phyloP scores from a whole-genome alignment of 108 stramenopile genomes.

The Poteriospumella lacustris region DNA sequence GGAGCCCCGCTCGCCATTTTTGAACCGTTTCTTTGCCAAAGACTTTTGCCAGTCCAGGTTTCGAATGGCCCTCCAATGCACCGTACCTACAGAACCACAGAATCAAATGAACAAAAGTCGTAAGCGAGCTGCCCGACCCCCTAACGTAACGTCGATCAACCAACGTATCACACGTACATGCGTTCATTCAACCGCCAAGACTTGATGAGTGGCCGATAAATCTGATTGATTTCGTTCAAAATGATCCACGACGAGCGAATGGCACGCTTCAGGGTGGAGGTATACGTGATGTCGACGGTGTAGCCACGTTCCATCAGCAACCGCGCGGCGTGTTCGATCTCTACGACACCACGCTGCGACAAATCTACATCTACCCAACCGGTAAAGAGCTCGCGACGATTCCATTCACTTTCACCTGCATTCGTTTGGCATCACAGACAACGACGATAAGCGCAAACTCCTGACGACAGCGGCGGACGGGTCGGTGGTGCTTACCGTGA shows the following conservation, averaged over 20 bases:
- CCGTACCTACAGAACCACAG: constrained; percentile 58
- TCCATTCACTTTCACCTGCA: constrained; percentile 26
- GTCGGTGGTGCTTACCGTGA: background rate
- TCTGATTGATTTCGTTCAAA: constrained; percentile 71
- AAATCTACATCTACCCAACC: constrained; percentile 50
- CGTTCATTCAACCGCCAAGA: constrained; percentile 88
- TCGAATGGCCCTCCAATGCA: constrained; percentile 74
- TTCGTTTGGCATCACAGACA: too few species aligned
- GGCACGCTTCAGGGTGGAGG: constrained; percentile 76
- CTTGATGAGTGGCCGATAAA: constrained; percentile 76
- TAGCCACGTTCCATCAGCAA: constrained; percentile 72
- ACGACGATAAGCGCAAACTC: too few species aligned
- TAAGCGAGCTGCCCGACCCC: background rate
- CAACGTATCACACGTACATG: constrained; percentile 32
- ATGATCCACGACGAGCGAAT: constrained; percentile 80
- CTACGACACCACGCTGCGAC: constrained; percentile 39
- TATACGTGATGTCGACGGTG: constrained; percentile 81
- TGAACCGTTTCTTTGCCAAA: constrained; percentile 77
- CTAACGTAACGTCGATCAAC: too few species aligned
- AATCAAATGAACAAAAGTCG: background rate
- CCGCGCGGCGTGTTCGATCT: constrained; percentile 41
- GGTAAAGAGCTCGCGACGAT: constrained; percentile 25
- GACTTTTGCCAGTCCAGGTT: constrained; percentile 69
- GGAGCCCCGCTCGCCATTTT: constrained; percentile 61
- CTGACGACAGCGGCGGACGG: too few species aligned